phyloP scores from a whole-genome alignment of 208 protist genomes.

The Leishmania mexicana region DNA sequence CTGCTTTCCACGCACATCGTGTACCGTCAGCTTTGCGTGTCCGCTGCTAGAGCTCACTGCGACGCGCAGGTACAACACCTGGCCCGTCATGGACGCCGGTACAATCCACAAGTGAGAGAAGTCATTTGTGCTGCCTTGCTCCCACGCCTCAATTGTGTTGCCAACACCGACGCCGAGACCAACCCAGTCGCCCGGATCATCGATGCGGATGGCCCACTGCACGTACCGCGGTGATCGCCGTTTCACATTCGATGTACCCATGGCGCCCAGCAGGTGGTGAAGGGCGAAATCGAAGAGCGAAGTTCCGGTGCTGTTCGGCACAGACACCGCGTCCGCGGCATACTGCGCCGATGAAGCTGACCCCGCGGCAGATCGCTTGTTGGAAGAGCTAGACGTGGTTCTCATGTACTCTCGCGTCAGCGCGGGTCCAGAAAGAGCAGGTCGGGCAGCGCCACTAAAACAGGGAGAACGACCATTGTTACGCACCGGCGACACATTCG shows the following conservation, averaged over 20 bases:
- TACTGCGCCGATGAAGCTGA: conserved; percentile 8
- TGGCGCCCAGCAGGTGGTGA: conserved; percentile 50
- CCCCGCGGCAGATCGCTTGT: conserved; percentile 10
- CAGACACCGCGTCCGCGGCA: conserved; percentile 26
- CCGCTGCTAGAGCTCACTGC: conserved; percentile 46
- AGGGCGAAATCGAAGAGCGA: conserved; percentile 73
- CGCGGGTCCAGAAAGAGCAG: neutral
- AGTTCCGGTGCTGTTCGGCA: conserved; percentile 76
- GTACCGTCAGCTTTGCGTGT: conserved; percentile 78
- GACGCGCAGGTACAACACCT: conserved; percentile 61
- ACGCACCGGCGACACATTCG: neutral
- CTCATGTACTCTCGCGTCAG: conserved; percentile 12
- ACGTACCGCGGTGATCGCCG: conserved; percentile 26
- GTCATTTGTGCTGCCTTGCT: conserved; percentile 57
- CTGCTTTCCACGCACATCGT: conserved; percentile 65
- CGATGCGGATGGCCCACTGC: conserved; percentile 73
- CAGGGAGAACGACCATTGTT: neutral
- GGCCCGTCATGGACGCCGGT: conserved; percentile 34
- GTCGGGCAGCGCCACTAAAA: too few species aligned
- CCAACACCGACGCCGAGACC: conserved; percentile 88
- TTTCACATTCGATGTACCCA: conserved; percentile 28
- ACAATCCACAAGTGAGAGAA: conserved; percentile 87
- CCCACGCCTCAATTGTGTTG: conserved; percentile 57
- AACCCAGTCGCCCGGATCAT: conserved; percentile 86
- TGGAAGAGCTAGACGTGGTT: neutral